Evolutionary conservation across 352 stramenopile genomes (phyloP).

Genomic region (Globisporangium canariense): DNA sequence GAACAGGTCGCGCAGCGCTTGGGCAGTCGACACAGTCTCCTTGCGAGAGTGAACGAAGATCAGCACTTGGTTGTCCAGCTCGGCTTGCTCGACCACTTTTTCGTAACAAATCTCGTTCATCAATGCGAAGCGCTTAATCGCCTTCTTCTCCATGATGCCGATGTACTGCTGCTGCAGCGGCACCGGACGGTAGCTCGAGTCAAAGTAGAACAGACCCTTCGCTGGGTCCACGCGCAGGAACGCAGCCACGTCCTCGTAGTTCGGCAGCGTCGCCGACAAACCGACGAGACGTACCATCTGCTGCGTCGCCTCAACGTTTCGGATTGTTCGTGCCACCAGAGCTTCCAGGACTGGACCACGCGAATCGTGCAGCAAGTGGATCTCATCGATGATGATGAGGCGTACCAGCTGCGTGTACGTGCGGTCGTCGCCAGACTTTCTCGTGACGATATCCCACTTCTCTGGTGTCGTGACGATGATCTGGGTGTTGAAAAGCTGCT

Average conservation of each 20-base stretch:
- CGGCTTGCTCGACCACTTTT: constrained; percentile 94
- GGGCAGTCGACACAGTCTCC: constrained; percentile 96
- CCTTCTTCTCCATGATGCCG: constrained; percentile 99
- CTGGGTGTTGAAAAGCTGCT: constrained; percentile 98
- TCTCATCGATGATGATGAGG: constrained; percentile 99
- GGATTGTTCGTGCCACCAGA: constrained; percentile 96
- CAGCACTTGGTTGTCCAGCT: constrained; percentile 96
- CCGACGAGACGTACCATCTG: constrained; percentile 97
- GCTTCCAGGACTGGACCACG: constrained; percentile 98
- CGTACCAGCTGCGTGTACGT: constrained; percentile 98
- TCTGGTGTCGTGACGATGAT: constrained; percentile 99
- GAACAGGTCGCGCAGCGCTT: constrained; percentile 95
- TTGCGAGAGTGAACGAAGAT: constrained; percentile 99
- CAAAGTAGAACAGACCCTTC: constrained; percentile 99
- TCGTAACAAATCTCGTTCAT: constrained; percentile 99
- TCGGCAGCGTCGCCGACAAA: constrained; percentile 98
- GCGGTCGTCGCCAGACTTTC: constrained; percentile 96
- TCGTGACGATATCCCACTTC: constrained; percentile 99
- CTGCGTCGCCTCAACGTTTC: constrained; percentile 97
- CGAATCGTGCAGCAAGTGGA: constrained; percentile 99
- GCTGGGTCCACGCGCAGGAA: constrained; percentile 98
- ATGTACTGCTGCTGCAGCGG: constrained; percentile 99
- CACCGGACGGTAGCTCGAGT: constrained; percentile 98
- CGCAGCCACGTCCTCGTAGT: constrained; percentile 98
- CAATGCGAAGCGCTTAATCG: constrained; percentile 97